These are phyloP conservation scores for Penicillium paxilli DNA, from an alignment of 495 filamentous ascomycete species.

Conservation along the genomic window DNA sequence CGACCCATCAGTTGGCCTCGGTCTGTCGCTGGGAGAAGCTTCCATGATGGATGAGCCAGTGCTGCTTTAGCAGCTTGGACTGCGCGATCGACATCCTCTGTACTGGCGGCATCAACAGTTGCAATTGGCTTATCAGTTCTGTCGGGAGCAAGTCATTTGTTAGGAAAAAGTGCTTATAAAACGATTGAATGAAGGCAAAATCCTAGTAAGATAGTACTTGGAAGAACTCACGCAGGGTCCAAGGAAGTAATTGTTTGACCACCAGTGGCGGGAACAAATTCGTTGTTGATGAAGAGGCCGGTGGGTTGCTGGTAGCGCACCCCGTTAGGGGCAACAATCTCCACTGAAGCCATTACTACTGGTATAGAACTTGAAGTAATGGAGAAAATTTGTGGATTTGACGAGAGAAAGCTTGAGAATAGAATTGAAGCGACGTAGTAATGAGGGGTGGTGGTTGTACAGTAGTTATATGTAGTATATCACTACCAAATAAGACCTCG, in stretches of 20 bases:
- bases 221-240: constrained; percentile 58
- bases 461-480: neutral
- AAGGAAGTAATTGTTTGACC: constrained; percentile 73
- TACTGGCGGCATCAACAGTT: constrained; percentile 75
- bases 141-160: constrained; percentile 48
- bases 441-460: neutral
- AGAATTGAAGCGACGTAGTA: neutral
- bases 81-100: constrained; percentile 80
- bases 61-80: constrained; percentile 81
- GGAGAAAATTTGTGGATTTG: neutral
- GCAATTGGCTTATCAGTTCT: constrained; percentile 84
- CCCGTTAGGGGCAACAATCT: constrained; percentile 89
- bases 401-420: too few relatives aligned
- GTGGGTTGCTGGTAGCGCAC: constrained; percentile 72
- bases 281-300: constrained; percentile 94
- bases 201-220: neutral
- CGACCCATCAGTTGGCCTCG: constrained; percentile 74
- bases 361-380: neutral
- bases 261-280: constrained; percentile 74
- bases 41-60: constrained; percentile 76
- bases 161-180: neutral
- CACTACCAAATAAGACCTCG: too few relatives aligned
- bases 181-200: too few relatives aligned
- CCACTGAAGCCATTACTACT: constrained; percentile 42
- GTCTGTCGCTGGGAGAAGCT: constrained; percentile 67